These are phyloP conservation scores for Leccinum arenicola DNA, from an alignment of 768 basidiomycete species.

Conservation along the genomic window DNA sequence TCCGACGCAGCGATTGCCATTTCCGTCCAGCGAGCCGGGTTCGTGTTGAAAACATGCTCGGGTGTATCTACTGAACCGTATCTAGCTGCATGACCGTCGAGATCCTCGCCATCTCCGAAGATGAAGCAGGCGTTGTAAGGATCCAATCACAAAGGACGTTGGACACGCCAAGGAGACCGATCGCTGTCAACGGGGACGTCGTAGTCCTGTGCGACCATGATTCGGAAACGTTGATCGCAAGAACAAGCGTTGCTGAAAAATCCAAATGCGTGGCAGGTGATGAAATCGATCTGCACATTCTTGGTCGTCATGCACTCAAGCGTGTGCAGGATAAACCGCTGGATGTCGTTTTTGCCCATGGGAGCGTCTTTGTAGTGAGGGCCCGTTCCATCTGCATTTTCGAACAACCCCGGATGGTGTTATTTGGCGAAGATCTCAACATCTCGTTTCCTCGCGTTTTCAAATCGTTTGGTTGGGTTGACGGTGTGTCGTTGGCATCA, in stretches of 20 bases:
- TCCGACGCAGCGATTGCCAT: conserved; percentile 51
- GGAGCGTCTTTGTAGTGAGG: conserved; percentile 54
- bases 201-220: conserved; percentile 54
- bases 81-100: conserved; percentile 23
- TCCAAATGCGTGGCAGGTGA: conserved; percentile 32
- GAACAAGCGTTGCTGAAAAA: conserved; percentile 47
- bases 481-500: conserved; percentile 47
- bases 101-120: conserved; percentile 26
- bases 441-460: conserved; percentile 33
- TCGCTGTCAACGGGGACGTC: conserved; percentile 49
- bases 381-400: conserved; percentile 60
- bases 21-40: conserved; percentile 48
- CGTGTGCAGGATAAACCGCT: conserved; percentile 45
- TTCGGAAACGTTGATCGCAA: conserved; percentile 45
- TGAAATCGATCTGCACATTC: conserved; percentile 1
- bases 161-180: conserved; percentile 42
- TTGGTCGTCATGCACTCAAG: conserved; percentile 9
- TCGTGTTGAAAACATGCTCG: conserved; percentile 22
- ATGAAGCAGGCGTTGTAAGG: conserved; percentile 9
- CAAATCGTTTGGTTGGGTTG: conserved; percentile 67
- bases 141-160: conserved; percentile 36
- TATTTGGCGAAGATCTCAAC: conserved; percentile 14
- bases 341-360: conserved; percentile 47
- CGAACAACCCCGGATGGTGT: conserved; percentile 40
- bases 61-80: conserved; percentile 12